These are phyloP conservation scores for Scheffersomyces parashehatae DNA, from an alignment of 1,139 yeast species.

Conservation along the genomic window DNA sequence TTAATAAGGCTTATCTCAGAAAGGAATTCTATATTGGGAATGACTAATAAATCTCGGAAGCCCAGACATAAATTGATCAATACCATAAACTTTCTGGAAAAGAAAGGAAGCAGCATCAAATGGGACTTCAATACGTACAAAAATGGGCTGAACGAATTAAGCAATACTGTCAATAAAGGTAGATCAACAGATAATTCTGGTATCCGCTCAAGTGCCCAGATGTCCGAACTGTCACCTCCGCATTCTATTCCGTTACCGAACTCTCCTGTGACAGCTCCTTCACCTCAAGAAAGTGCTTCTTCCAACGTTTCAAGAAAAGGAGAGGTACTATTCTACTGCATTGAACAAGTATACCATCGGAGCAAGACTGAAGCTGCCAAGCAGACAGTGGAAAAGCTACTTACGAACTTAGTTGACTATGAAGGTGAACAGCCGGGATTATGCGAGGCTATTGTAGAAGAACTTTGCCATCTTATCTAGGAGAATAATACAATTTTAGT, in stretches of 20 bases:
- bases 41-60: constrained; percentile 1
- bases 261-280: not conserved
- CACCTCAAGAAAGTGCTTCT: not conserved
- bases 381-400: constrained; percentile 40
- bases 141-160: not conserved
- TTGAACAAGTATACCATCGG: constrained; percentile 47
- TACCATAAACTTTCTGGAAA: not conserved
- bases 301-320: constrained; percentile 10
- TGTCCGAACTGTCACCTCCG: not conserved
- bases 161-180: not conserved
- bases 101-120: constrained; percentile 1
- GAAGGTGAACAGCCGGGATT: constrained; percentile 64
- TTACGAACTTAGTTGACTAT: constrained; percentile 35
- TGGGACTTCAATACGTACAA: constrained; percentile 9
- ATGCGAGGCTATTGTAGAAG: constrained; percentile 65
- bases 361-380: constrained; percentile 51
- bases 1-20: constrained; percentile 9
- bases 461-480: constrained; percentile 22
- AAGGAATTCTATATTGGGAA: constrained; percentile 2
- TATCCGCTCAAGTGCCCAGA: constrained; percentile 1
- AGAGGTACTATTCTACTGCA: constrained; percentile 36
- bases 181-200: not conserved
- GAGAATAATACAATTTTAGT: too few species aligned
- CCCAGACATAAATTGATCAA: constrained; percentile 9
- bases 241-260: not conserved